Evolutionary conservation across 2,329 filamentous ascomycete genomes (phyloP).

Genomic region (Tolypocladium ophioglossoides): DNA sequence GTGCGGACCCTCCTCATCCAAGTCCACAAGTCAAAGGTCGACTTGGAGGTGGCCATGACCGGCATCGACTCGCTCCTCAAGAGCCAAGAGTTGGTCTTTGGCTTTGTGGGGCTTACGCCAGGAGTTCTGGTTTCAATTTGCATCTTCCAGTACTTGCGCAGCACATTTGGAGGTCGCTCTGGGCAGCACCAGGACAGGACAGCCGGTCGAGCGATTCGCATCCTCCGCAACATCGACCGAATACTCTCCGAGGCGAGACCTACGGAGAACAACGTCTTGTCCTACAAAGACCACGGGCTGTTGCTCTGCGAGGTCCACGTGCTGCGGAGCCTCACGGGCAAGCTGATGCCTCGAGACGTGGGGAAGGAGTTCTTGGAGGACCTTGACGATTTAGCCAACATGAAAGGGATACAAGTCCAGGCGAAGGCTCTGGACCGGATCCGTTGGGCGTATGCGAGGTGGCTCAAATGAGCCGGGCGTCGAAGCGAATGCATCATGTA

Average conservation of each 20-base stretch:
- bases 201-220: constrained; percentile 61
- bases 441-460: constrained; percentile 81
- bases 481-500: neutral
- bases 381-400: constrained; percentile 73
- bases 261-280: constrained; percentile 62
- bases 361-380: constrained; percentile 84
- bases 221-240: constrained; percentile 81
- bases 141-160: constrained; percentile 60
- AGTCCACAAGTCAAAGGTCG: constrained; percentile 97
- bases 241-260: constrained; percentile 60
- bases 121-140: constrained; percentile 79
- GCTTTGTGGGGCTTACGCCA: constrained; percentile 90
- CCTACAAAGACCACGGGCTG: constrained; percentile 87
- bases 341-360: constrained; percentile 61
- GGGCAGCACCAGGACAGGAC: constrained; percentile 55
- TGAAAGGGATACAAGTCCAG: constrained; percentile 70
- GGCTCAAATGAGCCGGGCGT: constrained; percentile 35
- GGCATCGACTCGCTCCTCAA: constrained; percentile 91
- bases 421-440: constrained; percentile 72
- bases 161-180: constrained; percentile 58
- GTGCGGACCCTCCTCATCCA: constrained; percentile 88
- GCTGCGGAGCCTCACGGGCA: constrained; percentile 50
- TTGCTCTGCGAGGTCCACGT: constrained; percentile 84
- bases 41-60: constrained; percentile 90
- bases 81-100: constrained; percentile 94